Evolutionary conservation across 2,329 filamentous ascomycete genomes (phyloP).

Genomic region (Arthrinium puccinioides): DNA sequence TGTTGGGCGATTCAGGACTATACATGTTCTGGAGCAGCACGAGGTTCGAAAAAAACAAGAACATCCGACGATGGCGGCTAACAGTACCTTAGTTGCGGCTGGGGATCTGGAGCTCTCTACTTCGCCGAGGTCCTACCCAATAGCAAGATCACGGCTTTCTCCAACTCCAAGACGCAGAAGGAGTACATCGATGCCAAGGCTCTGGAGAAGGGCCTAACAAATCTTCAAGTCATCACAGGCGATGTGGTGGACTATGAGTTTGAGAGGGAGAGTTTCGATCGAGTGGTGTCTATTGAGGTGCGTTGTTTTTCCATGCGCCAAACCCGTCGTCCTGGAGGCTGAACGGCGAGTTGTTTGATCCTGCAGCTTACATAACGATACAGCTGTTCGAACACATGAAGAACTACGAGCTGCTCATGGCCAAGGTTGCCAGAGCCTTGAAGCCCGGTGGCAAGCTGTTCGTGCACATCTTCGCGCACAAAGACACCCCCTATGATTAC

Average conservation of each 20-base stretch:
- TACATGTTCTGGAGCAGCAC: no score
- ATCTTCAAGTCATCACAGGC: slow-evolving; percentile 58
- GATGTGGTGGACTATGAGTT: slow-evolving; percentile 63
- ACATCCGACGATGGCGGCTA: background rate
- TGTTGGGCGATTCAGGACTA: no score
- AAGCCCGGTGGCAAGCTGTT: slow-evolving; percentile 60
- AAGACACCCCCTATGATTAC: slow-evolving; percentile 60
- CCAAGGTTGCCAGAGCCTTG: slow-evolving; percentile 52
- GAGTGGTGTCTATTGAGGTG: slow-evolving; percentile 58
- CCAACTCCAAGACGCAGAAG: slow-evolving; percentile 64
- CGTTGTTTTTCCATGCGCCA: no score
- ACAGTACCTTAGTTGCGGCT: slow-evolving; percentile 47
- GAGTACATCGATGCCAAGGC: slow-evolving; percentile 57
- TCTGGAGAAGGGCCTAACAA: slow-evolving; percentile 45
- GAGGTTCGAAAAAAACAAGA: no score
- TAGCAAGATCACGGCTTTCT: slow-evolving; percentile 57
- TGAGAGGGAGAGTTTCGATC: slow-evolving; percentile 48
- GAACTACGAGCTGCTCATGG: slow-evolving; percentile 62
- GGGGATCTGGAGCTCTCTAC: slow-evolving; percentile 59
- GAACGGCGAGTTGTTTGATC: no score
- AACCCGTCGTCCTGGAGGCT: no score
- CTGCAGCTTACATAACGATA: slow-evolving; percentile 1
- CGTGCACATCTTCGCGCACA: slow-evolving; percentile 61
- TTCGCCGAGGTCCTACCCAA: slow-evolving; percentile 59
- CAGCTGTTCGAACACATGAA: slow-evolving; percentile 73